Evolutionary conservation across 2,329 filamentous ascomycete genomes (phyloP), one percentile per base, ranked within the genome.

Genomic region (Bipolaris sorokiniana): DNA sequence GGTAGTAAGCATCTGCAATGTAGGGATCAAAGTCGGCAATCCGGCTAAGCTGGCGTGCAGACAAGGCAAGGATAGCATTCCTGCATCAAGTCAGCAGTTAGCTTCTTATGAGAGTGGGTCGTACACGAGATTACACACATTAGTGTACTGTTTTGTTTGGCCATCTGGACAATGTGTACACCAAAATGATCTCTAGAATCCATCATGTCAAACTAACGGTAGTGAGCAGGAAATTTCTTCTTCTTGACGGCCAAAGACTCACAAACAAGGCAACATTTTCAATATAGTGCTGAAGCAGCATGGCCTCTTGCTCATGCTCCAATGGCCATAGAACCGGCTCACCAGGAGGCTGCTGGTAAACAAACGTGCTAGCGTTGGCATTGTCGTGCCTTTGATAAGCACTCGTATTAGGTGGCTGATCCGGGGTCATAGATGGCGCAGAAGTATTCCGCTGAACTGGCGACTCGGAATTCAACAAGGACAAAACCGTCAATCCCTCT

Each of bases 21-120:
- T 74, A 77, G 5, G 77, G 69, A 52, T 79, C 76, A 48, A 78
- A 78, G 13, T 68, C 62, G 1, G 70, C 68, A 9, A 74, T 79
- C 6, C 75, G 73, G 55, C 77, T 79, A 13, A 79, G 64, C 54
- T 79, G 77, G 26, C 77, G 76, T 16, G 78, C 77, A 20, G 77
- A 79, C 28, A 79, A 58, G 18, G 78, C 77, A 48, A 80, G 64
- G 23, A 79, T 75, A 22, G 78, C 77, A 41, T 80, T 78, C 55
- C 55, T 58, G 20, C 2, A 20, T 23, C 7, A 9, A 3, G 26
- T 6, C 37, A n/a, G 16, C 40, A 7, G 10, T 54, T 10, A 50
- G 46, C 15, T 13, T 20, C 16, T 13, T 26, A 3, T 16, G 11
- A 5, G 20, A 20, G 10, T 1, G 11, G n/a, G 7, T 11, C 2